A percentile compares a stretch with the other conserved stretches of the same genome.
Evolutionary conservation across 306 rosid genomes (phyloP).

Genomic region (Cyamopsis tetragonoloba): DNA sequence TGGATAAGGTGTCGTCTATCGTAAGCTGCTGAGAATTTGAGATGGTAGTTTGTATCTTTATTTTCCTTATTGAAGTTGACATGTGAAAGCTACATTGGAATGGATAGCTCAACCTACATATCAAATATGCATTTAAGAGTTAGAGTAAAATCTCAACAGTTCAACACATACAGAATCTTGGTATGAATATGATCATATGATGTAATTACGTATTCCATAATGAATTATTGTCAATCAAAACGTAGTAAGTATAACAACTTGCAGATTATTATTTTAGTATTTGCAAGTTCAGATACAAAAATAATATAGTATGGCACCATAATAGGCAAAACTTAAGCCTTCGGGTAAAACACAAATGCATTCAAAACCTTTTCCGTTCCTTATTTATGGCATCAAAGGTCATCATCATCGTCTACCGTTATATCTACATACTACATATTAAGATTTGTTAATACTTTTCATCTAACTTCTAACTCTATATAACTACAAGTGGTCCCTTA

Average conservation of each 20-base stretch:
- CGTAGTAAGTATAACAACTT: too few species aligned
- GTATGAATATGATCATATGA: too few species aligned
- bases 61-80: slow-evolving; percentile 30
- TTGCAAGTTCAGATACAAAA: too few species aligned
- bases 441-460: neutral
- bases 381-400: neutral
- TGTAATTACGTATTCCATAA: too few species aligned
- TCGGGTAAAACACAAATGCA: neutral
- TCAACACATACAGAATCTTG: too few species aligned
- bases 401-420: neutral
- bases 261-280: too few species aligned
- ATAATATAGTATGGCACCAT: too few species aligned
- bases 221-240: too few species aligned
- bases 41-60: slow-evolving; percentile 28
- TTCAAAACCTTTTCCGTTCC: neutral
- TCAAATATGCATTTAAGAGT: neutral
- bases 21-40: slow-evolving; percentile 47
- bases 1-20: slow-evolving; percentile 54
- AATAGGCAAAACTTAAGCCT: too few species aligned
- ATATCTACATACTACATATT: neutral
- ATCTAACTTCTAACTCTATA: neutral
- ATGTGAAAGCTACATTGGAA: slow-evolving; percentile 32
- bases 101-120: slow-evolving; percentile 48
- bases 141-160: too few species aligned
- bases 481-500: neutral